A percentile compares a stretch with the other conserved stretches of the same genome.
Conservation (phyloP, 768 basidiomycete genomes). For the Trametes meyenii region DNA sequence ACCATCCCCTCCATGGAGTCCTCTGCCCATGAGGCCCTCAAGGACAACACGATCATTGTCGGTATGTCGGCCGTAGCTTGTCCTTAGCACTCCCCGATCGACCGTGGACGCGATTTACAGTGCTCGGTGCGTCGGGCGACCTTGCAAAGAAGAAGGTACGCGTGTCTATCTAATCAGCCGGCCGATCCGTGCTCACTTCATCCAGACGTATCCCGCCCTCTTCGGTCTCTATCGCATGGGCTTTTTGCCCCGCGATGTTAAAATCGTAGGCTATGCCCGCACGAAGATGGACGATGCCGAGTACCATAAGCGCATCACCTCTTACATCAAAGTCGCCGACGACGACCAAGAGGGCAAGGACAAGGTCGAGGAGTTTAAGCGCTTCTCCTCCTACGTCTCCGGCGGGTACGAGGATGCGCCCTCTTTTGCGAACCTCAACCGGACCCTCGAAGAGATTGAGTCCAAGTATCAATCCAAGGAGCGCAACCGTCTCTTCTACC, state of each 20-base stretch:
- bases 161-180: constrained; percentile 16
- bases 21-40: constrained; percentile 62
- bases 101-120: constrained; percentile 41
- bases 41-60: constrained; percentile 87
- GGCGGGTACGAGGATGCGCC: constrained; percentile 87
- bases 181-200: constrained; percentile 13
- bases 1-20: constrained; percentile 91
- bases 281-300: constrained; percentile 90
- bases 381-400: constrained; percentile 75
- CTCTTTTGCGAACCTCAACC: constrained; percentile 77
- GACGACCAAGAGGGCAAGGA: constrained; percentile 58
- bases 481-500: constrained; percentile 90
- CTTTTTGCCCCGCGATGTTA: constrained; percentile 79
- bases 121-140: constrained; percentile 96
- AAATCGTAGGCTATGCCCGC: constrained; percentile 95
- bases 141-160: constrained; percentile 96
- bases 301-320: constrained; percentile 81
- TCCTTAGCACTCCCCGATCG: constrained; percentile 5
- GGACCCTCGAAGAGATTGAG: constrained; percentile 80
- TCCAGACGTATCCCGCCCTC: constrained; percentile 91
- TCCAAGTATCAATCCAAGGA: constrained; percentile 60
- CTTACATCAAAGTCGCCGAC: constrained; percentile 81
- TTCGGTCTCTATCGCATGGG: constrained; percentile 84
- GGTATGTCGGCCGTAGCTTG: constrained; percentile 51
- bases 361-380: constrained; percentile 83